Evolutionary conservation across 352 stramenopile species (phyloP).

Genomic region (Aphanomyces astaci): DNA sequence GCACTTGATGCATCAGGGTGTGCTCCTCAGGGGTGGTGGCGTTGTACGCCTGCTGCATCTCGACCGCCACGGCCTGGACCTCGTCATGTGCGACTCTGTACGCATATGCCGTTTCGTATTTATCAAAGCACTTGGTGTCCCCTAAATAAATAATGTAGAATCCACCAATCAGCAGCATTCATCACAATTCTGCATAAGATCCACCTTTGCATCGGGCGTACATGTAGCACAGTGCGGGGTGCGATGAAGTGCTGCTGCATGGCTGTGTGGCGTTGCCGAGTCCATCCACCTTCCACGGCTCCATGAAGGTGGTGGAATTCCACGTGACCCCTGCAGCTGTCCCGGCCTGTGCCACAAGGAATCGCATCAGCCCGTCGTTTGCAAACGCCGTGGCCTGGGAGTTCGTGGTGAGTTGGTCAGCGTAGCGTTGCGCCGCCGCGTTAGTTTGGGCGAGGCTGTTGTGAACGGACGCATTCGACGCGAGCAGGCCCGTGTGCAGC

Average conservation of each 20-base stretch:
- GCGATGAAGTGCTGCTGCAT: neutral
- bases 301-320: neutral
- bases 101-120: neutral
- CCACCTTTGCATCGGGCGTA: neutral
- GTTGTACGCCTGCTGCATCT: neutral
- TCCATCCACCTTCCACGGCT: neutral
- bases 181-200: too few relatives aligned
- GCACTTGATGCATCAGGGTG: neutral
- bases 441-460: neutral
- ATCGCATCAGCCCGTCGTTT: neutral
- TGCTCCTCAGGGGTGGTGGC: neutral
- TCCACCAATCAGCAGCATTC: too few relatives aligned
- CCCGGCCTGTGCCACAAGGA: neutral
- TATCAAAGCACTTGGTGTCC: neutral
- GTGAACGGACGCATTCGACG: neutral
- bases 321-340: neutral
- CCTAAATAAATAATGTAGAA: too few relatives aligned
- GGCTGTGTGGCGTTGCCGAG: neutral
- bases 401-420: neutral
- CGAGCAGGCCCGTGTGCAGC: neutral
- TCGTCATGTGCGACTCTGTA: neutral
- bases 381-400: neutral
- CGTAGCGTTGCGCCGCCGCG: neutral
- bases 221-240: neutral
- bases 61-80: neutral